These are phyloP conservation scores for Ceratocystis papillata DNA, from an alignment of 2,329 filamentous ascomycete species.

Conservation along the genomic window DNA sequence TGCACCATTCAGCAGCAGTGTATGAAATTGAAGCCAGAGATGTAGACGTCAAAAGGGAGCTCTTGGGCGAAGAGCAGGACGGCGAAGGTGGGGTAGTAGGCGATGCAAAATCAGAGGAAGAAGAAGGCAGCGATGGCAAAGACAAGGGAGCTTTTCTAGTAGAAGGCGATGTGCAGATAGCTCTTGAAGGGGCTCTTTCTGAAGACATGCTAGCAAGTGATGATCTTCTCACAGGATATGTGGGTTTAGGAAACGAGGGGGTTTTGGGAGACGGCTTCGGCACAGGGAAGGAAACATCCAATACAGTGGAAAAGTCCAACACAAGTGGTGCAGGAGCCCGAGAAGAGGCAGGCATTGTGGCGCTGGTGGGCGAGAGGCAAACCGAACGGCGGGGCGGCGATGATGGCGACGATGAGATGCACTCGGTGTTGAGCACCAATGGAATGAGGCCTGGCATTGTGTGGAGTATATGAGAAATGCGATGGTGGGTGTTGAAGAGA, in stretches of 20 bases:
- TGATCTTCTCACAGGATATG: conserved; percentile 13
- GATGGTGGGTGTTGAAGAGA: neutral
- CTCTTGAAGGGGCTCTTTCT: conserved; percentile 29
- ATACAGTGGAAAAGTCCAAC: conserved; percentile 21
- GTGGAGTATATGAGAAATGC: conserved; percentile 2
- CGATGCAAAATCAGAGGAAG: neutral
- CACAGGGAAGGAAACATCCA: conserved; percentile 22
- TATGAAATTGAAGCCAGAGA: conserved; percentile 33
- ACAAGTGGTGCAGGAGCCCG: neutral
- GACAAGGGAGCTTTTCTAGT: neutral
- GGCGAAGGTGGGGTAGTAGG: neutral
- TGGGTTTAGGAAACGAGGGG: conserved; percentile 12
- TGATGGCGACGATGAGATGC: conserved; percentile 23
- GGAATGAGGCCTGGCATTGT: conserved; percentile 31
- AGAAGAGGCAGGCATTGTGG: conserved; percentile 21
- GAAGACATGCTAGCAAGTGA: conserved; percentile 18
- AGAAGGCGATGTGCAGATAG: conserved; percentile 24
- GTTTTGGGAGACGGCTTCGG: conserved; percentile 21
- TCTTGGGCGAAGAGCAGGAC: conserved; percentile 15
- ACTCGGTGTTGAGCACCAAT: conserved; percentile 28
- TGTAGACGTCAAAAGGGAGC: conserved; percentile 16
- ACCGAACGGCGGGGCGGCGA: conserved; percentile 23
- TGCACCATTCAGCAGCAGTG: conserved; percentile 42
- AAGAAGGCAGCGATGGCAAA: neutral
- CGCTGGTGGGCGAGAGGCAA: conserved; percentile 23